phyloP scores from a whole-genome alignment of 2,329 filamentous ascomycete species.

The Cryphonectria japonica region DNA sequence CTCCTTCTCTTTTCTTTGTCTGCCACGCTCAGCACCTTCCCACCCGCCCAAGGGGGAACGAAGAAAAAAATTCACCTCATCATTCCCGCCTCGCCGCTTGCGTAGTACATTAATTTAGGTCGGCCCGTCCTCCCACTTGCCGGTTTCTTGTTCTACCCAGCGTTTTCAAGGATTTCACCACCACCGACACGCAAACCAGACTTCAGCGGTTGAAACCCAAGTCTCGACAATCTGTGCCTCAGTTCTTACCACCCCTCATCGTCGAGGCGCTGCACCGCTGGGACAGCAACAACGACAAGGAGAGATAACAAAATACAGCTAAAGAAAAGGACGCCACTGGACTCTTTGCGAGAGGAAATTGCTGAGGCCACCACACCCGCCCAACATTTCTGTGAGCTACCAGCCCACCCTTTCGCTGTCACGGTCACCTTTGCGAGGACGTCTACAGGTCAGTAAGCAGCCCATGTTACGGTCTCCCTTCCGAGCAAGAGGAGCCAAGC shows the following conservation, averaged over 20 bases:
- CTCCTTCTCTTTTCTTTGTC: constrained; percentile 23
- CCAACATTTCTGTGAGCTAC: constrained; percentile 1
- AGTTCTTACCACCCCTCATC: constrained; percentile 1
- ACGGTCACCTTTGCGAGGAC: constrained; percentile 4
- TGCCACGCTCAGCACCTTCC: constrained; percentile 1
- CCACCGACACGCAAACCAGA: constrained; percentile 17
- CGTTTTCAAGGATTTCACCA: constrained; percentile 10
- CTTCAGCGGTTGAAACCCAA: neutral
- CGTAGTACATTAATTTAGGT: constrained; percentile 21
- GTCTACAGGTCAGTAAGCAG: constrained; percentile 27
- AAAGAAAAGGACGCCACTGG: neutral
- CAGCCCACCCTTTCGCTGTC: constrained; percentile 4
- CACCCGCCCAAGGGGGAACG: too few relatives aligned
- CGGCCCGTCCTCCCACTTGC: constrained; percentile 12
- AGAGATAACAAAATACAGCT: neutral
- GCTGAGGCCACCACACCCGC: neutral
- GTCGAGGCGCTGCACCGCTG: constrained; percentile 1
- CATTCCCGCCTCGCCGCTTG: constrained; percentile 25
- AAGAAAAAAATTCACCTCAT: constrained; percentile 4
- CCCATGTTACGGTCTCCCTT: constrained; percentile 11
- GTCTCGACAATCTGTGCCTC: constrained; percentile 3
- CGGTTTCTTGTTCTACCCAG: constrained; percentile 4
- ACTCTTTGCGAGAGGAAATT: neutral
- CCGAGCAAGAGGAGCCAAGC: neutral
- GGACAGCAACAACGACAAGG: neutral